A percentile compares a stretch with the other conserved stretches of the same genome.
Conservation (phyloP, 140 eudicot genomes). For the Flaveria floridana region DNA sequence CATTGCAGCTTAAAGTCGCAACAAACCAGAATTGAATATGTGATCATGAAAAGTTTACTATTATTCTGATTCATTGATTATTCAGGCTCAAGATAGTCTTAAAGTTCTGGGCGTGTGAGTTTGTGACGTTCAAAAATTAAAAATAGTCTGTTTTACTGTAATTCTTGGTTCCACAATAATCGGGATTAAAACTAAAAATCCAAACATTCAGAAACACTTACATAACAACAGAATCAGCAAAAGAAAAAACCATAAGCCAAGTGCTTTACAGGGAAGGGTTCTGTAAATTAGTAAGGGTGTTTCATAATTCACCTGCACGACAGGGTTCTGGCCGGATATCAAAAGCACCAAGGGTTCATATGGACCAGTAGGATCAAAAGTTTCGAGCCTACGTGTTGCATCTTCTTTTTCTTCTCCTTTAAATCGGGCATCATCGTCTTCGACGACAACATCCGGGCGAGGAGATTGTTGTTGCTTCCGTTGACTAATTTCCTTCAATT, state of each 20-base stretch:
- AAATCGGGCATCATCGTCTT: slow-evolving; percentile 10
- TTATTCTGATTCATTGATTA: background rate
- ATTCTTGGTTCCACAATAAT: too few species aligned
- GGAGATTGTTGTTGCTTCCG: slow-evolving; percentile 11
- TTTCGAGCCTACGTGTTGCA: slow-evolving; percentile 41
- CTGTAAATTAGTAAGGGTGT: too few species aligned
- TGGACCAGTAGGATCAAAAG: slow-evolving; percentile 68
- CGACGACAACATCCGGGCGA: slow-evolving; percentile 8
- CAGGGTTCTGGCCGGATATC: slow-evolving; percentile 42
- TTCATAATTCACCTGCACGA: slow-evolving; percentile 56
- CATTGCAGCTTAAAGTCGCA: background rate
- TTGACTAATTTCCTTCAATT: background rate
- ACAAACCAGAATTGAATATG: background rate
- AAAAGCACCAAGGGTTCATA: slow-evolving; percentile 71
- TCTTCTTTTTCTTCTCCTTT: slow-evolving; percentile 24
- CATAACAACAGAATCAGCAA: background rate
- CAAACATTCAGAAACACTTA: background rate
- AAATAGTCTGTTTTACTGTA: too few species aligned
- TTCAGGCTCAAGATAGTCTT: background rate
- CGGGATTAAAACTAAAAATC: background rate
- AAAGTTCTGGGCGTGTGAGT: background rate
- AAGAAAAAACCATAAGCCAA: background rate
- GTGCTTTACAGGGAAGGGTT: too few species aligned
- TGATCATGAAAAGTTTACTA: background rate
- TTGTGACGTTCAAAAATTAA: too few species aligned